Evolutionary conservation across 1,284 basidiomycete species (phyloP).

Genomic region (Quambalaria eucalypti): DNA sequence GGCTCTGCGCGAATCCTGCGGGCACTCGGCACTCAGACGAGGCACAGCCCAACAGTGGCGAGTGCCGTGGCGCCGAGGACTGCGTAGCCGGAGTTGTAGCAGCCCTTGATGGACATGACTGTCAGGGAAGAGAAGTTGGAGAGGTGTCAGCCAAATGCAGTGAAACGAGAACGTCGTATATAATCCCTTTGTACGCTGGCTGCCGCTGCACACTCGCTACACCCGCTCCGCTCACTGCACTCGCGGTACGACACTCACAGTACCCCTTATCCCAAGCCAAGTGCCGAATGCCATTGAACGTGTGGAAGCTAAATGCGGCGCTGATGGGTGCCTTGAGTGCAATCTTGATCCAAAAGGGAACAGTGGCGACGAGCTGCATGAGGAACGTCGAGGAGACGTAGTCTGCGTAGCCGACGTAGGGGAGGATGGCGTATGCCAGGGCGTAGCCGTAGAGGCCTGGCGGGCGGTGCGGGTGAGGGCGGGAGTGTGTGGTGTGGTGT

Average conservation of each 20-base stretch:
- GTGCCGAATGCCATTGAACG: slow-evolving; percentile 82
- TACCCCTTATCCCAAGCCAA: slow-evolving; percentile 81
- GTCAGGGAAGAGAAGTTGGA: neutral
- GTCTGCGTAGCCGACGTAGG: slow-evolving; percentile 54
- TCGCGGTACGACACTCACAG: slow-evolving; percentile 55
- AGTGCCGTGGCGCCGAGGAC: slow-evolving; percentile 29
- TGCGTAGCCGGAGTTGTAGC: slow-evolving; percentile 34
- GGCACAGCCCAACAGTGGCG: slow-evolving; percentile 24
- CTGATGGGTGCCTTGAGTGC: slow-evolving; percentile 30
- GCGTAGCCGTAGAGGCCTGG: slow-evolving; percentile 72
- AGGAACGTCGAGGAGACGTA: slow-evolving; percentile 67
- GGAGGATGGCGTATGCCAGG: slow-evolving; percentile 74
- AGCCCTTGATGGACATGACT: slow-evolving; percentile 31
- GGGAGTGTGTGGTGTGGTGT: neutral
- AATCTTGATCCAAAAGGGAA: slow-evolving; percentile 48
- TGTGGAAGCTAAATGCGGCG: slow-evolving; percentile 58
- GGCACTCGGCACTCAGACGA: slow-evolving; percentile 21
- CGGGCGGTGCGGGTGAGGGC: neutral
- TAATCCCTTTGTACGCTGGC: neutral
- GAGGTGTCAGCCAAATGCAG: slow-evolving; percentile 1
- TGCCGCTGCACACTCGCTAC: slow-evolving; percentile 10
- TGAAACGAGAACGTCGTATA: slow-evolving; percentile 1
- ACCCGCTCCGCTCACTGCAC: neutral
- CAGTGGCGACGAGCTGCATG: slow-evolving; percentile 59
- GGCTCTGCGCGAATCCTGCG: no score